Evolutionary conservation across 1,139 yeast genomes (phyloP), one percentile per base, ranked within the genome.

Genomic region (Magnusiomyces suaveolens): DNA sequence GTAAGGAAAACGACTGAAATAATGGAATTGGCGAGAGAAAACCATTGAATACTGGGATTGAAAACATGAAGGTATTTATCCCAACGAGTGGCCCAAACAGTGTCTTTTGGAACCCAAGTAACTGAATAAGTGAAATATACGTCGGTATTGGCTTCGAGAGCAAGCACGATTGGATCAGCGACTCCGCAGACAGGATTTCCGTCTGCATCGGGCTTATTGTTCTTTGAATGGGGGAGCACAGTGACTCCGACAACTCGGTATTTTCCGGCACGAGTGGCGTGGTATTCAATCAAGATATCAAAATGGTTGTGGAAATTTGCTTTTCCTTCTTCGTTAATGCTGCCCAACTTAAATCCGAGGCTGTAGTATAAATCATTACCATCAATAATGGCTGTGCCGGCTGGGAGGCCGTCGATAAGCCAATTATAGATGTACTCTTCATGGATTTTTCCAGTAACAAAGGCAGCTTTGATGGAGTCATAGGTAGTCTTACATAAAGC

Each of bases 21-120:
- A 12, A 95, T 82, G 61, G 94, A 88, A 71, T 89, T 88, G 63
- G 88, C 73, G 62, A 92, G 79, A 1, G 96, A 87, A 66, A 88
- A 86, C 98, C 97, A 90, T 72, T 92, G 97, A 63, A 92, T 85
- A 68, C 85, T 84, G 54, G 97, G 95, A 67, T 88, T 95, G 67
- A 83, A 85, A 41, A 86, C 94, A 65, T 88, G 95, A 65, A 92
- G 77, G 68, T 92, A 92, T 69, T 88, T 87, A 69, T 92, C 98
- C 99, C 99, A 92, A 73, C 99, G 83, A 1, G 97, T 92, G 36
- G 97, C 97, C 98, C 97, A 92, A 12, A 84, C 82, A 16, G 94
- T 87, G 16, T 73, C 74, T 18, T 95, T 84, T 56, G 78, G 78
- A 33, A 72, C 69, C 77, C 92, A 92, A 39, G 69, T 71, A 36